Conservation (phyloP, 2,329 filamentous ascomycete species). For the Cyclaneusma minus region DNA sequence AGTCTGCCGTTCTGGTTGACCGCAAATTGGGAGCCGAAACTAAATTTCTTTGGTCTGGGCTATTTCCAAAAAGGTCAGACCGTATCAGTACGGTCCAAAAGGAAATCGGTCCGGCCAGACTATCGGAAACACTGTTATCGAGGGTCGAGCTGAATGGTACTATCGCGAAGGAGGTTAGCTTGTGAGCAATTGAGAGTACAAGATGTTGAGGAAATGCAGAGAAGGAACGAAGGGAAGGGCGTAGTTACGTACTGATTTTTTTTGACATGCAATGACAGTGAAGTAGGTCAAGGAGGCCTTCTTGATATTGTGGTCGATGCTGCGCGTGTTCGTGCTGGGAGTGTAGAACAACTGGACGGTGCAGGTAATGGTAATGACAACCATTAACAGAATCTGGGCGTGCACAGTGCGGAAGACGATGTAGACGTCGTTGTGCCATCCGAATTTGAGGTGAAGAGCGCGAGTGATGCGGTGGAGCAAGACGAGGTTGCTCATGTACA, state of each 20-base stretch:
- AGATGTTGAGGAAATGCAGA: conserved; percentile 30
- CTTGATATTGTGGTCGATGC: conserved; percentile 45
- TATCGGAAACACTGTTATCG: too few relatives aligned
- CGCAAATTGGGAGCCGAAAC: too few relatives aligned
- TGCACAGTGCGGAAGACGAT: conserved; percentile 41
- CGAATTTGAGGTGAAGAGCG: conserved; percentile 53
- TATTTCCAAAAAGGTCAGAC: too few relatives aligned
- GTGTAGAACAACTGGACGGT: conserved; percentile 55
- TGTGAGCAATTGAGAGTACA: too few relatives aligned
- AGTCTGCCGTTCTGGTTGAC: too few relatives aligned
- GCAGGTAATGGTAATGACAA: conserved; percentile 50
- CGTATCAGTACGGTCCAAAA: too few relatives aligned
- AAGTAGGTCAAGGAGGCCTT: conserved; percentile 46
- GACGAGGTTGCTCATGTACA: conserved; percentile 67
- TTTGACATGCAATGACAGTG: conserved; percentile 46
- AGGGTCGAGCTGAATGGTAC: too few relatives aligned
- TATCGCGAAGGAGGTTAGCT: too few relatives aligned
- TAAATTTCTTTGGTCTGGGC: too few relatives aligned
- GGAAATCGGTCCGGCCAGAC: too few relatives aligned
- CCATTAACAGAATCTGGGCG: conserved; percentile 36
- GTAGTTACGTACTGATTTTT: too few relatives aligned
- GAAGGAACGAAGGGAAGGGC: conserved; percentile 39
- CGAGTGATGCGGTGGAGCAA: conserved; percentile 63
- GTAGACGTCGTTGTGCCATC: conserved; percentile 45
- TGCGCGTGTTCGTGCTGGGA: conserved; percentile 30